Evolutionary conservation across 2,329 filamentous ascomycete species (phyloP), one percentile per base, ranked within the genome.

Genomic region (Fonsecaea pugnacius): DNA sequence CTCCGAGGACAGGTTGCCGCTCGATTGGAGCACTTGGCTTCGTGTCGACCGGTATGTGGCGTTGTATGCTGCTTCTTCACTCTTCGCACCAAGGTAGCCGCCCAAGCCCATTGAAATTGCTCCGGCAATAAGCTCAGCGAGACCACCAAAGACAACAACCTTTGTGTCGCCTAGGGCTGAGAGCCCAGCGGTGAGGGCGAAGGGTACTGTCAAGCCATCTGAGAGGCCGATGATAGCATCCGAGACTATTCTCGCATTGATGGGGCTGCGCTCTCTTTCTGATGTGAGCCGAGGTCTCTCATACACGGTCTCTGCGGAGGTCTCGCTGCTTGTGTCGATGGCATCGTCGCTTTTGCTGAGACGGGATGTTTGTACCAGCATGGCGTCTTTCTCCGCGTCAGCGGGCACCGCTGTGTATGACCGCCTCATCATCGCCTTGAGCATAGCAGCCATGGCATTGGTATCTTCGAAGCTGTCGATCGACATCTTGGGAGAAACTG

Each of bases 61-160:
- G 30, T 62, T 64, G 62, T 67, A 67, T 21, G 65, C 58, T 6
- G 62, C 65, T 21, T 67, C 67, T 71, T 84, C 82, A 48, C 80
- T 79, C 59, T 75, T 73, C 2, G 87, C 88, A 7, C 88, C 89
- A 1, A 92, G 80, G 73, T 89, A 92, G 4, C 87, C 89, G 27
- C 90, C 89, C 8, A 92, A 80, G 1, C 90, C 90, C 90, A 92
- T 92, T 59, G 85, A 89, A 69, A 92, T 91, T 70, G 88, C 87
- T 18, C 90, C 90, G 0, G 88, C 88, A 73, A 91, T 89, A 54
- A 92, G 82, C 79, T 92, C 90, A 2, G 90, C 90, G 30, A 91
- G 80, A 8, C 90, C 90, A 57, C 88, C 90, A 69, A 89, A 87
- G 64, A 94, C 85, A 69, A 90, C 87, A 4, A 89, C 84, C 55